Evolutionary conservation across 106 monocot species (phyloP), one percentile per base, ranked within the genome.

Genomic region (Dioscorea zingiberensis): DNA sequence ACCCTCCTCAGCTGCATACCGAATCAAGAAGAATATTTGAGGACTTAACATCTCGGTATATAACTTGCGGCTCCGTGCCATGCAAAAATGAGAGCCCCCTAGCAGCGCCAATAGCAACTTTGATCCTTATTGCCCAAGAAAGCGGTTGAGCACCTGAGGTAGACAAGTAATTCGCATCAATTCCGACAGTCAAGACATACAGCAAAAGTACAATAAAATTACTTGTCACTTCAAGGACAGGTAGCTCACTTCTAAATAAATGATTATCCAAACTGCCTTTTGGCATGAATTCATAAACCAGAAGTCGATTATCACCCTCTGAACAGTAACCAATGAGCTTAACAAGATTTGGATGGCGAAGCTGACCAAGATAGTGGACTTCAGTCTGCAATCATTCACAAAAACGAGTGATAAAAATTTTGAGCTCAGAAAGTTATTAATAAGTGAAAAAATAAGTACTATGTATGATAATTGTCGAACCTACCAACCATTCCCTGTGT

Each of bases 251-350:
- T 64, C 73, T 62, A 54, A 79, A 79, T 23, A 79, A 66, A 69
- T 79, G 78, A 69, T 73, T 79, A 57, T 79, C 78, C 68, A 79
- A 60, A 51, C 73, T 79, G 21, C 78, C 78, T 73, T 59, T 79
- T 32, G 67, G 73, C 78, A 79, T 79, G 54, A 58, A 79, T 64
- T 79, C 78, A 47, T 79, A 79, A n/a, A 73, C 78, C 69, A 79
- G 47, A 57, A 79, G 73, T 14, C 69, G 32, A 56, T 73, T 48
- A 73, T 68, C 73, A 58, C 69, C 78, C 26, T 79, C 78, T 49
- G 45, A 69, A 48, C 68, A 79, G 47, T 58, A 69, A 27, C 78
- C 78, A 64, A 79, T 69, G 28, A 79, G 78, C 69, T 69, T 79
- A 68, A 79, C 73, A 22, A 79, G 55, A 63, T 79, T 73, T 48